A percentile compares a stretch with the other conserved stretches of the same genome.
These are phyloP conservation scores for Lactuca saligna DNA, from an alignment of 129 eudicot species.

Conservation along the genomic window DNA sequence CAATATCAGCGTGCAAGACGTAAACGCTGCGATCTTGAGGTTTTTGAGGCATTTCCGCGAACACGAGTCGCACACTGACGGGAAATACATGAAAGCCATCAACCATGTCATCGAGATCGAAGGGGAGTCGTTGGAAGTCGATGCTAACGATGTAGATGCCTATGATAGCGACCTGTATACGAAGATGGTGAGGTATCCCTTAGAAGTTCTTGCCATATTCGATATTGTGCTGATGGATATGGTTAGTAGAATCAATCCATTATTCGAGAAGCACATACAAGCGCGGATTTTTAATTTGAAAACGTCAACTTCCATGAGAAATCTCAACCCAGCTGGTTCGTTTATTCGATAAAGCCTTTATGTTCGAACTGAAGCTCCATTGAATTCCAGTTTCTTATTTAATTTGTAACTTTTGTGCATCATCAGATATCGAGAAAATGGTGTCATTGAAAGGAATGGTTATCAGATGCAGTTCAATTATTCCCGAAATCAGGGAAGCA, in stretches of 20 bases:
- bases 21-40: conserved; percentile 74
- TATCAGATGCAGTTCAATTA: conserved; percentile 75
- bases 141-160: conserved; percentile 72
- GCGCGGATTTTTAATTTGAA: conserved; percentile 79
- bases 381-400: not conserved
- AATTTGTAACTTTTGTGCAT: conserved; percentile 10
- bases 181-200: conserved; percentile 86
- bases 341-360: not conserved
- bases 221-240: conserved; percentile 90
- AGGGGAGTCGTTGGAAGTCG: conserved; percentile 86
- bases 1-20: conserved; percentile 88
- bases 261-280: conserved; percentile 87
- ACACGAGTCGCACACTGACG: conserved; percentile 48
- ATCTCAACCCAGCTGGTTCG: conserved; percentile 89
- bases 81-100: conserved; percentile 76
- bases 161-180: conserved; percentile 79
- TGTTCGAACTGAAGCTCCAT: not conserved
- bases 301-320: conserved; percentile 74
- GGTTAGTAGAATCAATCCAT: conserved; percentile 63
- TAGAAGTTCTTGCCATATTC: conserved; percentile 88
- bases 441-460: conserved; percentile 94
- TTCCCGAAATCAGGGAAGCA: conserved; percentile 79
- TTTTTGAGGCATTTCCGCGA: conserved; percentile 74
- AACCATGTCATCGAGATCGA: conserved; percentile 66
- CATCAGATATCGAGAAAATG: conserved; percentile 94